phyloP scores from a whole-genome alignment of 2,329 filamentous ascomycete species.

The Xylariaceae sp. region DNA sequence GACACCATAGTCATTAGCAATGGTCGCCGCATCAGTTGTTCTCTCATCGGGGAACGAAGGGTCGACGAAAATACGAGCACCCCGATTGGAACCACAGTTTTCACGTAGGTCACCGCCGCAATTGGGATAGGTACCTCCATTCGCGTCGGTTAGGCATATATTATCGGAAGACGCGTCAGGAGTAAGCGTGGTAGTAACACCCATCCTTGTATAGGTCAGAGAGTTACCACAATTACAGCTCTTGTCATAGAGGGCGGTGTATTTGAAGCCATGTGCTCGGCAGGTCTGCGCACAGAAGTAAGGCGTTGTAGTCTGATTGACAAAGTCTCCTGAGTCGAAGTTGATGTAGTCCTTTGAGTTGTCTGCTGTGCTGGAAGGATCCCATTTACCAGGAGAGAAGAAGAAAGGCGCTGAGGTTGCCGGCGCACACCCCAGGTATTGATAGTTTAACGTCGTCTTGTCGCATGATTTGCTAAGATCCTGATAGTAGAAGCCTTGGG shows the following conservation, averaged over 20 bases:
- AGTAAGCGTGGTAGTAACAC: background rate
- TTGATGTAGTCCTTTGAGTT: slow-evolving; percentile 31
- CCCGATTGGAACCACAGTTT: slow-evolving; percentile 34
- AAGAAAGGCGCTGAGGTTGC: slow-evolving; percentile 15
- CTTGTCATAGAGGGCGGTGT: slow-evolving; percentile 29
- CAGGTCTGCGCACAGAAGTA: slow-evolving; percentile 34
- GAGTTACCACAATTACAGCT: slow-evolving; percentile 36
- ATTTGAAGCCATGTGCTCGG: slow-evolving; percentile 38
- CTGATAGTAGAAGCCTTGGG: slow-evolving; percentile 28
- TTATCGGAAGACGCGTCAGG: slow-evolving; percentile 15
- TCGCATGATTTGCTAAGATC: slow-evolving; percentile 14
- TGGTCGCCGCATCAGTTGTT: background rate
- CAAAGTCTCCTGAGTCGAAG: slow-evolving; percentile 28
- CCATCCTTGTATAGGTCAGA: slow-evolving; percentile 18
- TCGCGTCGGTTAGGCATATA: background rate
- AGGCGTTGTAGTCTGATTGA: slow-evolving; percentile 38
- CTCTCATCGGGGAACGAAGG: slow-evolving; percentile 34
- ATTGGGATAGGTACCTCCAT: slow-evolving; percentile 1
- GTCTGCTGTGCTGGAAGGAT: slow-evolving; percentile 8
- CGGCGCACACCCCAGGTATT: slow-evolving; percentile 30
- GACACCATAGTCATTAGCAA: slow-evolving; percentile 28
- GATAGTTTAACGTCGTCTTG: slow-evolving; percentile 10
- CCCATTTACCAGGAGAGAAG: slow-evolving; percentile 26
- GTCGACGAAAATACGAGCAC: slow-evolving; percentile 37
- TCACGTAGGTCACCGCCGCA: slow-evolving; percentile 38